Conservation (phyloP, 768 basidiomycete species). For the Calocera cornea region DNA sequence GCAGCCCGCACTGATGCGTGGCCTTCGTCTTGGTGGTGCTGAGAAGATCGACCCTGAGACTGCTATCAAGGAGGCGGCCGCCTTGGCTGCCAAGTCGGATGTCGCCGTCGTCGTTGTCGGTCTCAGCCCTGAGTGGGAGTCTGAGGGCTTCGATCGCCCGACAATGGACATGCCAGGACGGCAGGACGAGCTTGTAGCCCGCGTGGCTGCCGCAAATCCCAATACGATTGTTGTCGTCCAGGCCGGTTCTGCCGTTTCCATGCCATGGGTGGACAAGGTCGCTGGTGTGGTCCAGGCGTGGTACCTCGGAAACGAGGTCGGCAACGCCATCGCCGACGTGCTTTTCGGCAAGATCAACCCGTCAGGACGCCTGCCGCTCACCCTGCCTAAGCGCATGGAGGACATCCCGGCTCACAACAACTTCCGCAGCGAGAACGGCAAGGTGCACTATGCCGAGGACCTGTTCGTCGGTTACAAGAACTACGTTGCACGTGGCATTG, state of each 20-base stretch:
- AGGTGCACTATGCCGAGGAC: conserved; percentile 33
- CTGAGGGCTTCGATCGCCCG: conserved; percentile 59
- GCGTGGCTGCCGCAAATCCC: conserved; percentile 40
- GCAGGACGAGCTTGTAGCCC: conserved; percentile 44
- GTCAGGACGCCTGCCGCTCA: conserved; percentile 43
- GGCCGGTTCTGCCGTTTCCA: conserved; percentile 52
- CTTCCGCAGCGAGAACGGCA: conserved; percentile 43
- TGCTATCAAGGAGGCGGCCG: conserved; percentile 44
- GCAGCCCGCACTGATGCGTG: conserved; percentile 56
- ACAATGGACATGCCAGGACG: conserved; percentile 44
- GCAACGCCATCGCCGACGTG: conserved; percentile 54
- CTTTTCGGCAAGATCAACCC: conserved; percentile 51
- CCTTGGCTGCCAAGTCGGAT: conserved; percentile 40
- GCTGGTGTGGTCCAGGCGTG: conserved; percentile 46
- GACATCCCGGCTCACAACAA: conserved; percentile 52
- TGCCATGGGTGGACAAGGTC: conserved; percentile 57
- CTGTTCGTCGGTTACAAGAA: conserved; percentile 43
- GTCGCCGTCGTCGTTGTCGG: conserved; percentile 47
- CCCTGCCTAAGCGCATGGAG: conserved; percentile 44
- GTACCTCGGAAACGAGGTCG: conserved; percentile 53
- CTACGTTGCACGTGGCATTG: conserved; percentile 40
- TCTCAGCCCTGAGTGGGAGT: conserved; percentile 59
- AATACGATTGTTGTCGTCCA: conserved; percentile 39
- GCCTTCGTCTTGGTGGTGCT: conserved; percentile 55
- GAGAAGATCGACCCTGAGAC: conserved; percentile 44